phyloP scores from a whole-genome alignment of 2,329 filamentous ascomycete genomes.

The Aspergillus sp. region DNA sequence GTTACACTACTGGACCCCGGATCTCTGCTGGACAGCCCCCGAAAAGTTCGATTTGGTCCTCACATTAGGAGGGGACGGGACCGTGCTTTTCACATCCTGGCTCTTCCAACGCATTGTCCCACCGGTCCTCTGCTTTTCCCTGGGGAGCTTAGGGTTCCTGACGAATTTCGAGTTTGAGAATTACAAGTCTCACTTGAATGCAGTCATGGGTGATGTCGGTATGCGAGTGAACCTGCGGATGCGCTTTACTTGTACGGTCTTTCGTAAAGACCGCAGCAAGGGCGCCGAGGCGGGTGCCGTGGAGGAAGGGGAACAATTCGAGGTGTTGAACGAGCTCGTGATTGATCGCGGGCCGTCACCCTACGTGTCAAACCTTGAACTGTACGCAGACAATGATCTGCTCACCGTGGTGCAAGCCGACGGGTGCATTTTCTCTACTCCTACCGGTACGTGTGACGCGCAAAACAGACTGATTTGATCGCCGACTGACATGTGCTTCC shows the following conservation, averaged over 20 bases:
- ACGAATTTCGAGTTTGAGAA: constrained; percentile 95
- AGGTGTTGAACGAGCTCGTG: constrained; percentile 97
- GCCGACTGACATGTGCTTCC: constrained; percentile 12
- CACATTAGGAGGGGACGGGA: constrained; percentile 92
- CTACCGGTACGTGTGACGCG: constrained; percentile 64
- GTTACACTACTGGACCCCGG: constrained; percentile 94
- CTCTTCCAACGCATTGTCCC: constrained; percentile 95
- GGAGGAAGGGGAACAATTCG: constrained; percentile 92
- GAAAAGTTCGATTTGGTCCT: constrained; percentile 96
- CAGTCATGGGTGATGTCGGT: constrained; percentile 88
- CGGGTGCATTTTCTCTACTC: constrained; percentile 96
- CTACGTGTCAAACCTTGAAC: constrained; percentile 94
- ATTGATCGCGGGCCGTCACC: constrained; percentile 96
- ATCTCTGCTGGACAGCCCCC: constrained; percentile 89
- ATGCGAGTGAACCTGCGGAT: constrained; percentile 98
- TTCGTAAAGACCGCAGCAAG: constrained; percentile 63
- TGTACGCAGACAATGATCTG: constrained; percentile 93
- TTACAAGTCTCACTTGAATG: constrained; percentile 83
- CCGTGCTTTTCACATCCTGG: constrained; percentile 94
- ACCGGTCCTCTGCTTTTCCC: constrained; percentile 85
- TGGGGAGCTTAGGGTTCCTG: constrained; percentile 90
- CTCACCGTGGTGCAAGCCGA: constrained; percentile 95
- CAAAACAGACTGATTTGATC: neutral
- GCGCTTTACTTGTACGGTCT: constrained; percentile 98
- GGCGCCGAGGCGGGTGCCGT: constrained; percentile 58